A percentile compares a stretch with the other conserved stretches of the same genome.
Evolutionary conservation across 73 alveolate genomes (phyloP).

Genomic region (Uronychia setigera): DNA sequence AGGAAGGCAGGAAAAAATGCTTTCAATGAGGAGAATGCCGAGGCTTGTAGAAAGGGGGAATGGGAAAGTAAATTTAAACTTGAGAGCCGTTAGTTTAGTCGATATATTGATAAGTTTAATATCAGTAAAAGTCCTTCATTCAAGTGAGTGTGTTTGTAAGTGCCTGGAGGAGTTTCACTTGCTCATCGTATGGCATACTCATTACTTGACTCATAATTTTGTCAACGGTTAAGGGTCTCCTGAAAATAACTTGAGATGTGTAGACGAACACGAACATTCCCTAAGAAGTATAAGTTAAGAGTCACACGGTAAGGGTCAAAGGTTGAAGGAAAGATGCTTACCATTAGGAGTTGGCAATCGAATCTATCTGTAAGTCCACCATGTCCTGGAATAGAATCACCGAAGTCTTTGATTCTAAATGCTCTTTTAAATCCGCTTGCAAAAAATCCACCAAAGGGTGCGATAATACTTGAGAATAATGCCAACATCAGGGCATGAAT

Average conservation of each 20-base stretch:
- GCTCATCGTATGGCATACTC: constrained; percentile 2
- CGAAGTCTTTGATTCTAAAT: constrained; percentile 96
- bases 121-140: not conserved
- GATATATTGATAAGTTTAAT: not conserved
- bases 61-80: too few relatives aligned
- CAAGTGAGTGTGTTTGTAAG: not conserved
- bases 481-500: constrained; percentile 89
- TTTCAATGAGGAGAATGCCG: too few relatives aligned
- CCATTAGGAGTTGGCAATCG: constrained; percentile 96
- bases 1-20: too few relatives aligned
- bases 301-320: too few relatives aligned
- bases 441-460: constrained; percentile 99
- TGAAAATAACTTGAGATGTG: constrained; percentile 69
- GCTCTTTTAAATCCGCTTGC: constrained; percentile 99
- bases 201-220: constrained; percentile 17
- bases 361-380: constrained; percentile 99
- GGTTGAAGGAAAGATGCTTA: not conserved
- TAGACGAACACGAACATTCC: constrained; percentile 79
- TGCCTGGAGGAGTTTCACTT: constrained; percentile 7
- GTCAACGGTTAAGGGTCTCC: constrained; percentile 28
- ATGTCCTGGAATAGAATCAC: constrained; percentile 98
- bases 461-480: constrained; percentile 88
- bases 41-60: too few relatives aligned
- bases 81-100: too few relatives aligned
- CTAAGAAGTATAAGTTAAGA: too few relatives aligned